Evolutionary conservation across 1,139 yeast genomes (phyloP), one percentile per base, ranked within the genome.

Genomic region (Debaryomyces psychrophilus): DNA sequence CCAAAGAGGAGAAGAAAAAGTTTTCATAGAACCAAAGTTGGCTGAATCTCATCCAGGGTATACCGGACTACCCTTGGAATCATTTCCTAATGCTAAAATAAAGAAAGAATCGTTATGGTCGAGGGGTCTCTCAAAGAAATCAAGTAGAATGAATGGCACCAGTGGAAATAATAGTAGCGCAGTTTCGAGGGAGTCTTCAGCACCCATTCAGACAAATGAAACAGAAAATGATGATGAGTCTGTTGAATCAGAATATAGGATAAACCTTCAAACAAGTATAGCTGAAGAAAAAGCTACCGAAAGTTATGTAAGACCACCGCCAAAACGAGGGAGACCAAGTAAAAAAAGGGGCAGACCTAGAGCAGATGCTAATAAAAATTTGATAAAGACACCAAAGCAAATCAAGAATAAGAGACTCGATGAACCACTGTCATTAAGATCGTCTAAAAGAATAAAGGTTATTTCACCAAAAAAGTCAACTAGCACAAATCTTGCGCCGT

Each of bases 51-150:
- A 60, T 14, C 79, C 85, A 2, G 68, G 72, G 22, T 79, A 79
- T 41, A 83, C 90, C 0, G 95, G 95, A 1, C 71, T 79, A 34
- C 85, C 92, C 2, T 63, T 87, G 43, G 90, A 82, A 50, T 72
- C 79, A 4, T 69, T 72, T 4, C 95, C 95, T 5, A 78, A 79
- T 7, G 60, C 71, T 0, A 82, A 77, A 53, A 67, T 78, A 37
- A 79, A 73, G 51, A 78, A 76, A 52, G 85, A 81, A 45, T 71
- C 79, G 25, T 52, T 75, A 31, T 75, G 80, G 82, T 76, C 77
- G 18, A 64, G 56, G 49, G 54, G 54, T 2, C 40, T 50, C 1
- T 47, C 46, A 35, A 22, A 50, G 35, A 41, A 47, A 26, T 26
- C 40, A 8, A 22, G 42, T 15, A 43, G 41, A 29, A 12, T 33